Percentiles rank a stretch among this genome's conserved stretches.
Evolutionary conservation across 192 early-diverging fungal genomes (phyloP).

Genomic region (Mortierella antarctica): DNA sequence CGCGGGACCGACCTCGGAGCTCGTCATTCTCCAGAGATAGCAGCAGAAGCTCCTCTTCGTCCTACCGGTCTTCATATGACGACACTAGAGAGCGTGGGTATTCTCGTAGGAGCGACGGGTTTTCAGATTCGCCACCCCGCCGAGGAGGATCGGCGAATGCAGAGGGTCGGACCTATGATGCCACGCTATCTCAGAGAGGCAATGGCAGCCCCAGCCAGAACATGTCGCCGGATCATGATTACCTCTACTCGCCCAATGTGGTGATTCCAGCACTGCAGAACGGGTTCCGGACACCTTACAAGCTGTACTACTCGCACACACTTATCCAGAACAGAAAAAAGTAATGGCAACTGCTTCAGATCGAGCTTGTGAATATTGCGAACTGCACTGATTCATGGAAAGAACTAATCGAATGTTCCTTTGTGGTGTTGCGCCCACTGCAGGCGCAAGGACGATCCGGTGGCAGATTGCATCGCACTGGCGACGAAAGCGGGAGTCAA

Average conservation of each 20-base stretch:
- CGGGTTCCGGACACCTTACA: slow-evolving; percentile 18
- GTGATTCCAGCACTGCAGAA: slow-evolving; percentile 31
- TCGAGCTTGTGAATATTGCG: background rate
- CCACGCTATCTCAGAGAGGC: background rate
- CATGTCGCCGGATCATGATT: slow-evolving; percentile 18
- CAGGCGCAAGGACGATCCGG: slow-evolving; percentile 26
- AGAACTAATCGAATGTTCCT: background rate
- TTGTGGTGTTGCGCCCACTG: background rate
- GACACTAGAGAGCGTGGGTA: too few species aligned
- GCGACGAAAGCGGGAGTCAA: slow-evolving; percentile 19
- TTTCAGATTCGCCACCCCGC: background rate
- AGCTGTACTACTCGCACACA: slow-evolving; percentile 20
- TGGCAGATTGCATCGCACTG: slow-evolving; percentile 24
- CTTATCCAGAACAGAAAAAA: slow-evolving; percentile 38
- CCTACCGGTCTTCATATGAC: too few species aligned
- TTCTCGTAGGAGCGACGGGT: too few species aligned
- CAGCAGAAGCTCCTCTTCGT: too few species aligned
- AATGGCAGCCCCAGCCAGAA: background rate
- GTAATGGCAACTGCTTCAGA: slow-evolving; percentile 12
- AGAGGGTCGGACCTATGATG: slow-evolving; percentile 8
- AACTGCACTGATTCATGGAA: background rate
- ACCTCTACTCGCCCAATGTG: slow-evolving; percentile 49
- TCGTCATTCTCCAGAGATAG: too few species aligned
- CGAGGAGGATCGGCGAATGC: background rate
- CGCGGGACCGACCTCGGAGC: too few species aligned